Percentiles rank a stretch among this genome's conserved stretches.
phyloP scores from a whole-genome alignment of 2,329 filamentous ascomycete species.

The Lomentospora prolificans region DNA sequence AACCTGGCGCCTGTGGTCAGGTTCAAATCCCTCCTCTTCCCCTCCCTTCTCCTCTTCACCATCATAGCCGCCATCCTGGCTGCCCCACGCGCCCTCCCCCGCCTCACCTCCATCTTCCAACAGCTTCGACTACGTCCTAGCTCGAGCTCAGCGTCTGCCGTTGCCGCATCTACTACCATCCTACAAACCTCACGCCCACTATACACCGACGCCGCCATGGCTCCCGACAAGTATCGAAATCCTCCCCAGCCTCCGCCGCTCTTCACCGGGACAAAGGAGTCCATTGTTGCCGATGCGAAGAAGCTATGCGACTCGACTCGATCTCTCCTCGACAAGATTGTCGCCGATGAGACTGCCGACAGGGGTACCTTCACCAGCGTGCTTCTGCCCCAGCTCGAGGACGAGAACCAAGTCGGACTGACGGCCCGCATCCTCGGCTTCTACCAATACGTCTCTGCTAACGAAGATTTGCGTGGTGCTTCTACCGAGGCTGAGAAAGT shows the following conservation, averaged over 20 bases:
- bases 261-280: conserved; percentile 65
- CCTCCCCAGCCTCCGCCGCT: conserved; percentile 70
- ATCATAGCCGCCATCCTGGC: conserved; percentile 55
- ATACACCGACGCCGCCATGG: conserved; percentile 48
- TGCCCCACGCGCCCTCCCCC: conserved; percentile 46
- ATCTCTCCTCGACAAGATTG: conserved; percentile 56
- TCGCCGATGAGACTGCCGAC: conserved; percentile 45
- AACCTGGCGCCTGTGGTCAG: conserved; percentile 9
- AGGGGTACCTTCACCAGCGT: conserved; percentile 46
- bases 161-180: conserved; percentile 18
- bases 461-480: conserved; percentile 60
- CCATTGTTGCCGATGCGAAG: conserved; percentile 58
- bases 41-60: conserved; percentile 44
- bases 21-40: conserved; percentile 6
- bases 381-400: conserved; percentile 57
- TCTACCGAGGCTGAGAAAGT: conserved; percentile 68
- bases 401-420: conserved; percentile 56
- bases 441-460: conserved; percentile 67
- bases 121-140: conserved; percentile 36
- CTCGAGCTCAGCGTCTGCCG: conserved; percentile 9
- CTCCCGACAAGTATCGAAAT: conserved; percentile 55
- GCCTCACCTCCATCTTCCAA: conserved; percentile 47
- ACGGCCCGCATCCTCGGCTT: conserved; percentile 61
- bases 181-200: not conserved
- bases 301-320: conserved; percentile 54